phyloP scores from a whole-genome alignment of 2,329 filamentous ascomycete species.

The Aspergillus sp. region DNA sequence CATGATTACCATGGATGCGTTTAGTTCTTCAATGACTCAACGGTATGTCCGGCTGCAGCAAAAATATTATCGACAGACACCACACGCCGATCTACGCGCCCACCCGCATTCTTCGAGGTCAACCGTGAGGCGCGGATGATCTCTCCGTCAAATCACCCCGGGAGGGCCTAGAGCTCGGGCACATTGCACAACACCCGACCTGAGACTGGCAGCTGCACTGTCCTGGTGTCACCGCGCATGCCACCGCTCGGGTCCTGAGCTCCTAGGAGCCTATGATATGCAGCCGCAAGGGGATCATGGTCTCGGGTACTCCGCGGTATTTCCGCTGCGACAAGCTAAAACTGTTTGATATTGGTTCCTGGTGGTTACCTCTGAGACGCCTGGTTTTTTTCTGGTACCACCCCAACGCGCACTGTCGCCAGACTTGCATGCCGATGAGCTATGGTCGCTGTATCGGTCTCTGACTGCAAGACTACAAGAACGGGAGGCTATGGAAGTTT shows the following conservation, averaged over 20 bases:
- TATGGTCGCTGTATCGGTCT: too few relatives aligned
- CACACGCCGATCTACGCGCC: not conserved
- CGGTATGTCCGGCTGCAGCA: not conserved
- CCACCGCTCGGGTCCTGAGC: not conserved
- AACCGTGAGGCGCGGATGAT: slow-evolving; percentile 8
- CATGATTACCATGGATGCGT: not conserved
- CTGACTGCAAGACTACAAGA: too few relatives aligned
- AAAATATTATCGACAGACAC: not conserved
- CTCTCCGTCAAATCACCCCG: slow-evolving; percentile 10
- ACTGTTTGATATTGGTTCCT: not conserved
- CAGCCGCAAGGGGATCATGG: slow-evolving; percentile 6
- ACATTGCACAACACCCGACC: not conserved
- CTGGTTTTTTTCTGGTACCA: not conserved
- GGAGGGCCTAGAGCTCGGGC: not conserved
- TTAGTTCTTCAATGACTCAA: not conserved
- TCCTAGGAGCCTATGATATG: slow-evolving; percentile 3
- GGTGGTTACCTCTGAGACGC: not conserved
- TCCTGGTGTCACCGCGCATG: slow-evolving; percentile 1
- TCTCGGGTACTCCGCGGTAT: not conserved
- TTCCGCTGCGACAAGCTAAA: not conserved
- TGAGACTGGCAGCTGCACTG: slow-evolving; percentile 7
- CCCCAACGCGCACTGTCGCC: too few relatives aligned
- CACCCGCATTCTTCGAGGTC: not conserved
- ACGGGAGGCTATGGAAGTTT: too few relatives aligned
- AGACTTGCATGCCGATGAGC: too few relatives aligned